Conservation (phyloP, 2,329 filamentous ascomycete genomes). For the Ophiocordyceps sinensis region DNA sequence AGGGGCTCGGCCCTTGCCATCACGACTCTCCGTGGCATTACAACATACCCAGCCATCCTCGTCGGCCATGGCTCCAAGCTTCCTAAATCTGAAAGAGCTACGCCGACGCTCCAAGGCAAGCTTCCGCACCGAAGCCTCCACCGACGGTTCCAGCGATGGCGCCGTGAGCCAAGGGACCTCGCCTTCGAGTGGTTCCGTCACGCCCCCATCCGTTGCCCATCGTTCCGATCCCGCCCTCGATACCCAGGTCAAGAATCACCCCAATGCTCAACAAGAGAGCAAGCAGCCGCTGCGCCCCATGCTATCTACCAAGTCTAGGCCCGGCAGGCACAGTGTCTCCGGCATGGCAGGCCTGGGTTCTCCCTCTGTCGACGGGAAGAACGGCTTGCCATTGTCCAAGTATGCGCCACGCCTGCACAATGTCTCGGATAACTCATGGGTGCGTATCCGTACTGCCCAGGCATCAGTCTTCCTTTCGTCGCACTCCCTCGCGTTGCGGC, state of each 20-base stretch:
- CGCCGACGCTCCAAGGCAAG: conserved; percentile 64
- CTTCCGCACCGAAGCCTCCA: conserved; percentile 51
- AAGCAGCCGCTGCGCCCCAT: conserved; percentile 20
- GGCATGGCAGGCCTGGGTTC: conserved; percentile 48
- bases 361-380: conserved; percentile 37
- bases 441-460: conserved; percentile 30
- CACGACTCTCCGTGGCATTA: conserved; percentile 1
- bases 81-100: conserved; percentile 56
- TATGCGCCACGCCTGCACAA: conserved; percentile 73
- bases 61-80: conserved; percentile 41
- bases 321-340: conserved; percentile 48
- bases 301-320: conserved; percentile 21
- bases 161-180: conserved; percentile 42
- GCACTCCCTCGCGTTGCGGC: not conserved
- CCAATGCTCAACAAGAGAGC: conserved; percentile 6
- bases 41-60: not conserved
- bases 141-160: conserved; percentile 47
- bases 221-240: conserved; percentile 51
- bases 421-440: conserved; percentile 71
- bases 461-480: not conserved
- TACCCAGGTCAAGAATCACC: conserved; percentile 41
- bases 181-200: conserved; percentile 54
- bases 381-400: conserved; percentile 51
- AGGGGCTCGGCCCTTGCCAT: not conserved
- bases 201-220: conserved; percentile 58